Conservation (phyloP, 2,329 filamentous ascomycete genomes). For the Zymoseptoria brevis region DNA sequence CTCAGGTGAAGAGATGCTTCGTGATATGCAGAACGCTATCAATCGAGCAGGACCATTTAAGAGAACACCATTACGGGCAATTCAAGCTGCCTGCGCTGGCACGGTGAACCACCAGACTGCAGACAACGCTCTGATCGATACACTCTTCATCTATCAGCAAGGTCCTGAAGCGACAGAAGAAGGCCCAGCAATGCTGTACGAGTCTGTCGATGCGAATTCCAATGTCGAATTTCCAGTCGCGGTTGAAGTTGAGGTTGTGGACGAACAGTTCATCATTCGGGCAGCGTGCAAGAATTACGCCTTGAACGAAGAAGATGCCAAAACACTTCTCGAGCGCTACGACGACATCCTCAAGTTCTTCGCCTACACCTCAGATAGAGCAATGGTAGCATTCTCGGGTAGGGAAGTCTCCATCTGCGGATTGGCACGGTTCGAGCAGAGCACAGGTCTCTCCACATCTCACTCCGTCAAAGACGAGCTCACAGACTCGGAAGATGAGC, state of each 20-base stretch:
- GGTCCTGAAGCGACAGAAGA: constrained; percentile 31
- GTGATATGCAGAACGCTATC: constrained; percentile 65
- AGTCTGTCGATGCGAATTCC: constrained; percentile 55
- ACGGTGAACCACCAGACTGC: background rate
- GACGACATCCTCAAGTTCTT: constrained; percentile 54
- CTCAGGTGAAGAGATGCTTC: constrained; percentile 54
- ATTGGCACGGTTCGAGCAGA: constrained; percentile 39
- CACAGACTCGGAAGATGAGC: background rate
- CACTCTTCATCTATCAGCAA: constrained; percentile 60
- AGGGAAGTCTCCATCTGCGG: constrained; percentile 57
- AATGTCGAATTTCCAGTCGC: constrained; percentile 76
- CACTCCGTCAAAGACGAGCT: constrained; percentile 2
- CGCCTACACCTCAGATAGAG: constrained; percentile 39
- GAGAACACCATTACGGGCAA: constrained; percentile 67
- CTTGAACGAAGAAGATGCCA: constrained; percentile 40
- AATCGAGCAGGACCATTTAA: constrained; percentile 61
- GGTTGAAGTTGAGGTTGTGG: constrained; percentile 64
- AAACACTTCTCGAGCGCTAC: constrained; percentile 50
- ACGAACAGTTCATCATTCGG: constrained; percentile 56
- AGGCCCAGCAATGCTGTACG: constrained; percentile 41
- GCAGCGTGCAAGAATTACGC: constrained; percentile 58
- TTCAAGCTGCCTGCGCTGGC: constrained; percentile 42
- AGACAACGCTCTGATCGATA: constrained; percentile 50
- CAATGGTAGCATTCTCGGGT: constrained; percentile 48
- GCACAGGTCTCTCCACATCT: background rate